Conservation (phyloP, 2,329 filamentous ascomycete species). For the Microthyrium microscopicum region DNA sequence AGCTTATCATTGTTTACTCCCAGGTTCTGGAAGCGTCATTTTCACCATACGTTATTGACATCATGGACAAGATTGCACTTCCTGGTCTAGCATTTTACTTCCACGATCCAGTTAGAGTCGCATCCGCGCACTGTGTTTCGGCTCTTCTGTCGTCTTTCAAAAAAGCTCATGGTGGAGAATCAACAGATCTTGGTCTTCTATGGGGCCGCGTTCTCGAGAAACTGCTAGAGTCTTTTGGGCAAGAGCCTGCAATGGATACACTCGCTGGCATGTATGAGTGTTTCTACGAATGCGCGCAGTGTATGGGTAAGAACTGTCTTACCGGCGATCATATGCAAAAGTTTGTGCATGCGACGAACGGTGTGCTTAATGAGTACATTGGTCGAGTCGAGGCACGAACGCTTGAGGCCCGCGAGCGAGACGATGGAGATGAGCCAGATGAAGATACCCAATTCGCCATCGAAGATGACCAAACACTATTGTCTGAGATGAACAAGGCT, state of each 20-base stretch:
- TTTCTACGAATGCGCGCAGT: slow-evolving; percentile 96
- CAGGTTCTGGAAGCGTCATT: slow-evolving; percentile 89
- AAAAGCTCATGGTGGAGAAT: slow-evolving; percentile 69
- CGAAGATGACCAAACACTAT: slow-evolving; percentile 88
- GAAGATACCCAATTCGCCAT: slow-evolving; percentile 82
- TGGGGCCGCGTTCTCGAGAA: slow-evolving; percentile 81
- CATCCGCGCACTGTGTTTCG: slow-evolving; percentile 86
- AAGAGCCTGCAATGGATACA: slow-evolving; percentile 89
- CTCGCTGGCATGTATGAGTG: slow-evolving; percentile 99
- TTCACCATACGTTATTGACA: slow-evolving; percentile 76
- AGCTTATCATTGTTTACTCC: slow-evolving; percentile 91
- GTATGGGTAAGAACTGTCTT: slow-evolving; percentile 73
- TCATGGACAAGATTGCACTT: slow-evolving; percentile 92
- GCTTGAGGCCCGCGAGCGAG: slow-evolving; percentile 70
- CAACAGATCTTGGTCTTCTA: slow-evolving; percentile 60
- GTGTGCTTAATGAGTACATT: slow-evolving; percentile 84
- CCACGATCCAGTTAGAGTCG: slow-evolving; percentile 90
- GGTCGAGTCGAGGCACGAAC: slow-evolving; percentile 64
- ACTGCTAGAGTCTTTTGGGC: slow-evolving; percentile 79
- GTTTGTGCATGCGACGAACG: slow-evolving; percentile 76
- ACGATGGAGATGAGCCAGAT: slow-evolving; percentile 79
- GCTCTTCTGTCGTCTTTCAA: slow-evolving; percentile 89
- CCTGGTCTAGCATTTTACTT: slow-evolving; percentile 96
- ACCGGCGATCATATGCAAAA: slow-evolving; percentile 61
- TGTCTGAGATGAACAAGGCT: slow-evolving; percentile 99